Evolutionary conservation across 2,329 filamentous ascomycete genomes (phyloP).

Genomic region (Penicillium sp.): DNA sequence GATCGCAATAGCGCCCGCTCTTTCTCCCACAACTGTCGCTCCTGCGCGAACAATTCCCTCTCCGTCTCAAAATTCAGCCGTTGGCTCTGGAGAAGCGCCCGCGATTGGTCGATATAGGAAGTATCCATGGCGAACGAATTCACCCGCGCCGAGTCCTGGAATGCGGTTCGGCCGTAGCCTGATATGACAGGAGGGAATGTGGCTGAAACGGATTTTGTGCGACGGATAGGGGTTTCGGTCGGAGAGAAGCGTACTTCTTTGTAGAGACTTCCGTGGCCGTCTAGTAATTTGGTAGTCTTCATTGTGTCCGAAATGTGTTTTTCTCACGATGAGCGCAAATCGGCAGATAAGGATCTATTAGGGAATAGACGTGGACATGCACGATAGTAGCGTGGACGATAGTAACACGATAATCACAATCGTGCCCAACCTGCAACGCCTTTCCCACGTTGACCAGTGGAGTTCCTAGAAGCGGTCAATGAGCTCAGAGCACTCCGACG

Average conservation of each 20-base stretch:
- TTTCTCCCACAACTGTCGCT: constrained; percentile 39
- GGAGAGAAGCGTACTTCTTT: constrained; percentile 39
- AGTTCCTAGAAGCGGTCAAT: constrained; percentile 6
- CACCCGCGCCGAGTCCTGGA: constrained; percentile 12
- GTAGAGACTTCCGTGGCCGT: constrained; percentile 30
- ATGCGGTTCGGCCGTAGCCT: constrained; percentile 17
- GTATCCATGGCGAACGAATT: constrained; percentile 24
- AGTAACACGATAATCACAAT: not conserved
- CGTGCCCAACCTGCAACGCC: constrained; percentile 3
- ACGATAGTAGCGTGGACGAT: not conserved
- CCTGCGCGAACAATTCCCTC: constrained; percentile 35
- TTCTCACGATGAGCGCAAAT: not conserved
- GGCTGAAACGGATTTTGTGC: constrained; percentile 34
- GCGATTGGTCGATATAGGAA: constrained; percentile 37
- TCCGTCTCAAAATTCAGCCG: constrained; percentile 34
- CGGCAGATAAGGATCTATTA: constrained; percentile 4
- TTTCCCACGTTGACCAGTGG: not conserved
- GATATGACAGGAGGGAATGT: constrained; percentile 27
- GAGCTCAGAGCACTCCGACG: not conserved
- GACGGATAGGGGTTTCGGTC: constrained; percentile 29
- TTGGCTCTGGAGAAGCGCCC: constrained; percentile 33
- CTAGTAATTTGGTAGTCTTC: constrained; percentile 23
- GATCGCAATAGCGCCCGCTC: constrained; percentile 36
- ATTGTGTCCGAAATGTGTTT: constrained; percentile 13
- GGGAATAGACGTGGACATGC: not conserved